Conservation (phyloP, 2,329 filamentous ascomycete species). For the Rutstroemia sp. region DNA sequence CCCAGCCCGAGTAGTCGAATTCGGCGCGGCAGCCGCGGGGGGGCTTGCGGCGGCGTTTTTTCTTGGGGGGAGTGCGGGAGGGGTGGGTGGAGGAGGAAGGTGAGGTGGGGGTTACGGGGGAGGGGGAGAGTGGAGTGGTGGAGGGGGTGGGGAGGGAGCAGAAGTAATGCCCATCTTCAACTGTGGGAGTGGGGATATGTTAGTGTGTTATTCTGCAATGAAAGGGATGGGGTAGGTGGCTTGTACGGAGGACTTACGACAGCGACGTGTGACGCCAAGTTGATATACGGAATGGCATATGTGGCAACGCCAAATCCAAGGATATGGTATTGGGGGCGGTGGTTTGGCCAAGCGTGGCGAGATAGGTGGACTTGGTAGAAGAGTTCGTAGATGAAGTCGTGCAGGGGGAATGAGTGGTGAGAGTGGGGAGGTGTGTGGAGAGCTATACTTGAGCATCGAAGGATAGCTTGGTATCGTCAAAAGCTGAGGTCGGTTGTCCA, state of each 20-base stretch:
- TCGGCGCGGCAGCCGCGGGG: slow-evolving; percentile 9
- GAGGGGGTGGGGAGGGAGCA: slow-evolving; percentile 11
- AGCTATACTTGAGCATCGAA: background rate
- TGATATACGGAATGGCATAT: slow-evolving; percentile 26
- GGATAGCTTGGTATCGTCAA: slow-evolving; percentile 1
- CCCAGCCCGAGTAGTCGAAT: slow-evolving; percentile 14
- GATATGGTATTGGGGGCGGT: slow-evolving; percentile 20
- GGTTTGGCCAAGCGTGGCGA: slow-evolving; percentile 10
- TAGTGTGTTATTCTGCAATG: background rate
- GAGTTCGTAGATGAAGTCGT: slow-evolving; percentile 2
- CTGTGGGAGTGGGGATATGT: background rate
- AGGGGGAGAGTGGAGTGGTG: background rate
- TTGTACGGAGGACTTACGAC: slow-evolving; percentile 11
- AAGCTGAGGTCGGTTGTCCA: slow-evolving; percentile 2
- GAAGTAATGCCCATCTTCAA: slow-evolving; percentile 22
- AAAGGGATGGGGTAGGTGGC: background rate
- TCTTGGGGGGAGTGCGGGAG: background rate
- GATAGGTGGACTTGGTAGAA: slow-evolving; percentile 6
- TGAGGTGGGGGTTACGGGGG: background rate
- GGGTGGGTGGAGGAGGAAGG: background rate
- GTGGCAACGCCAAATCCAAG: slow-evolving; percentile 33
- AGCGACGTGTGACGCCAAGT: slow-evolving; percentile 30
- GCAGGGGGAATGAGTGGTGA: slow-evolving; percentile 6
- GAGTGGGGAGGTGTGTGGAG: slow-evolving; percentile 1
- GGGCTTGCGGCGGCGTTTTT: slow-evolving; percentile 4